These are phyloP conservation scores for Craspedostauros australis DNA, from an alignment of 108 stramenopile genomes.

Conservation along the genomic window DNA sequence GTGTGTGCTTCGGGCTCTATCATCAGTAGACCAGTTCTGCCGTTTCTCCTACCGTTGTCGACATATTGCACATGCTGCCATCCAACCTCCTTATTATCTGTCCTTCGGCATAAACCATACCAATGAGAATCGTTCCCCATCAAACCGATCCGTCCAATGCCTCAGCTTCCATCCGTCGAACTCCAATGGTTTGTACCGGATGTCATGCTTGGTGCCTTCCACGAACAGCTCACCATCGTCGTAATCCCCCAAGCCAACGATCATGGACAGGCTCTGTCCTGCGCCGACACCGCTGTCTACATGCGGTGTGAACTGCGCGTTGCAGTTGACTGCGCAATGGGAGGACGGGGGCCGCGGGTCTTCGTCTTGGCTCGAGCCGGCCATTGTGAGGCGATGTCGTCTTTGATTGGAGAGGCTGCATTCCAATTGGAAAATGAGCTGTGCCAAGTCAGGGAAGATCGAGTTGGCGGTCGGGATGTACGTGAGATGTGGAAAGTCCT, in stretches of 20 bases:
- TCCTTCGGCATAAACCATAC: constrained; percentile 88
- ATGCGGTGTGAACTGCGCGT: constrained; percentile 90
- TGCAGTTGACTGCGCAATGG: constrained; percentile 87
- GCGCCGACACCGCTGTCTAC: constrained; percentile 83
- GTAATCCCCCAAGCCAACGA: constrained; percentile 90
- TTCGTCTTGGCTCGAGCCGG: neutral
- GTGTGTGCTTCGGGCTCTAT: too few species aligned
- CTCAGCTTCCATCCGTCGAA: constrained; percentile 84
- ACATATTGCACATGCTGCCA: too few species aligned
- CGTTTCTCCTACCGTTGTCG: too few species aligned
- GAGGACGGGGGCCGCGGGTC: constrained; percentile 48
- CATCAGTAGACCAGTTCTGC: too few species aligned
- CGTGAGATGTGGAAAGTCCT: neutral
- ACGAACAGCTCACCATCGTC: constrained; percentile 74
- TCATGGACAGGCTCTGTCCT: constrained; percentile 77
- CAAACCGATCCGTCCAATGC: constrained; percentile 84
- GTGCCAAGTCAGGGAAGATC: constrained; percentile 71
- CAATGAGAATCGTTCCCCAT: constrained; percentile 82
- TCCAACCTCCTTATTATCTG: neutral
- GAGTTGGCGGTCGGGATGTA: constrained; percentile 50
- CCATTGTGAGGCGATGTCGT: neutral
- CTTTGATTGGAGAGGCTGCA: neutral
- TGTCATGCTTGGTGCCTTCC: constrained; percentile 60
- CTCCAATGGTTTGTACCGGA: constrained; percentile 78
- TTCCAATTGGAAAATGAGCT: constrained; percentile 76